phyloP scores from a whole-genome alignment of 768 basidiomycete genomes.

The Calocera viscosa region DNA sequence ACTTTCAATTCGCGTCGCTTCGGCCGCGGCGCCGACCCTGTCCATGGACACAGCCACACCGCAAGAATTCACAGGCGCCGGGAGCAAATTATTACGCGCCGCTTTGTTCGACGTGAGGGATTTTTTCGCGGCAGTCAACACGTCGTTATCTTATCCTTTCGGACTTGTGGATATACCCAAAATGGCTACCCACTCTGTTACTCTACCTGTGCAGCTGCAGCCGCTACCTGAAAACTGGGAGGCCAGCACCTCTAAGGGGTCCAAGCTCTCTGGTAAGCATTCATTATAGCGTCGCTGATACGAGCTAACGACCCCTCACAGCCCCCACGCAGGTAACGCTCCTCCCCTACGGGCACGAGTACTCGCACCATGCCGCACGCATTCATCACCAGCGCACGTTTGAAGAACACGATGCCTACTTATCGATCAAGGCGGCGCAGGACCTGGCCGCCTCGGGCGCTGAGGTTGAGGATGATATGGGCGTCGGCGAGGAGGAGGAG shows the following conservation, averaged over 20 bases:
- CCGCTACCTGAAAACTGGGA: not conserved
- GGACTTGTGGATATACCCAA: too few species aligned
- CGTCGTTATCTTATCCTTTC: too few species aligned
- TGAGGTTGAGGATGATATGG: constrained; percentile 66
- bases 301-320: not conserved
- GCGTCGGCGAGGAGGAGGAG: constrained; percentile 87
- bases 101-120: not conserved
- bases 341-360: constrained; percentile 79
- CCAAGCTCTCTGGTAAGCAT: not conserved
- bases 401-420: constrained; percentile 63
- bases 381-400: constrained; percentile 66
- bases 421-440: constrained; percentile 42
- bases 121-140: not conserved
- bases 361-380: constrained; percentile 68
- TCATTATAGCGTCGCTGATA: not conserved
- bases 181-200: not conserved
- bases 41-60: not conserved
- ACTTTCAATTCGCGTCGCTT: not conserved
- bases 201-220: not conserved
- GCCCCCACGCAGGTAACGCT: constrained; percentile 28
- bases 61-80: not conserved
- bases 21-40: not conserved
- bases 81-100: not conserved
- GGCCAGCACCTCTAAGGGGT: not conserved
- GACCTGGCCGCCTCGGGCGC: constrained; percentile 29